phyloP scores from a whole-genome alignment of 2,329 filamentous ascomycete genomes.

The Epichloe coenophiala region DNA sequence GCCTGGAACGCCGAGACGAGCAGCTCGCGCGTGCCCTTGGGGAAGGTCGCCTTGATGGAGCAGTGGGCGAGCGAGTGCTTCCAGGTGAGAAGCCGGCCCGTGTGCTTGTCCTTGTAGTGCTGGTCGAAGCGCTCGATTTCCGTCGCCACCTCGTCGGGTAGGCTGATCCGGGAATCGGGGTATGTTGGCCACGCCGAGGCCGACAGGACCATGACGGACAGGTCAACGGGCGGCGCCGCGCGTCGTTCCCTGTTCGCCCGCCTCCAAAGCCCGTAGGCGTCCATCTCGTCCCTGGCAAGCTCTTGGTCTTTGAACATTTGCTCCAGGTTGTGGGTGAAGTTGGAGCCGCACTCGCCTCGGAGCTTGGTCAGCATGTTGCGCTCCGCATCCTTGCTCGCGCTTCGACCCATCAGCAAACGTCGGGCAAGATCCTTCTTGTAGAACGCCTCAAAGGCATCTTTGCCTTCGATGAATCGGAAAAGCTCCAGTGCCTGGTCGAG shows the following conservation, averaged over 20 bases:
- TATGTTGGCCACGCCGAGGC: slow-evolving; percentile 89
- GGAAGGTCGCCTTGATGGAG: slow-evolving; percentile 68
- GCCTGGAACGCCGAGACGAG: slow-evolving; percentile 88
- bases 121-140: slow-evolving; percentile 69
- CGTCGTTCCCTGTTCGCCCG: slow-evolving; percentile 31
- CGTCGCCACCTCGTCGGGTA: slow-evolving; percentile 63
- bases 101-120: slow-evolving; percentile 84
- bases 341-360: slow-evolving; percentile 83
- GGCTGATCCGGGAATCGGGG: slow-evolving; percentile 54
- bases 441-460: slow-evolving; percentile 95
- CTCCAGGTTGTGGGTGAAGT: slow-evolving; percentile 93
- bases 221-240: slow-evolving; percentile 40
- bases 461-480: slow-evolving; percentile 93
- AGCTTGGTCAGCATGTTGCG: slow-evolving; percentile 87
- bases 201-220: slow-evolving; percentile 83
- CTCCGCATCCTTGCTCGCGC: slow-evolving; percentile 89
- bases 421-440: slow-evolving; percentile 96
- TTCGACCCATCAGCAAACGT: slow-evolving; percentile 78
- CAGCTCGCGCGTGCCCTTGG: slow-evolving; percentile 71
- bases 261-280: slow-evolving; percentile 62
- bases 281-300: slow-evolving; percentile 82
- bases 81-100: slow-evolving; percentile 75
- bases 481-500: slow-evolving; percentile 86
- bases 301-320: slow-evolving; percentile 99
- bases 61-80: slow-evolving; percentile 90